A percentile compares a stretch with the other conserved stretches of the same genome.
These are phyloP conservation scores for Colletotrichum echinochloae DNA, from an alignment of 2,329 filamentous ascomycete genomes.

Conservation along the genomic window DNA sequence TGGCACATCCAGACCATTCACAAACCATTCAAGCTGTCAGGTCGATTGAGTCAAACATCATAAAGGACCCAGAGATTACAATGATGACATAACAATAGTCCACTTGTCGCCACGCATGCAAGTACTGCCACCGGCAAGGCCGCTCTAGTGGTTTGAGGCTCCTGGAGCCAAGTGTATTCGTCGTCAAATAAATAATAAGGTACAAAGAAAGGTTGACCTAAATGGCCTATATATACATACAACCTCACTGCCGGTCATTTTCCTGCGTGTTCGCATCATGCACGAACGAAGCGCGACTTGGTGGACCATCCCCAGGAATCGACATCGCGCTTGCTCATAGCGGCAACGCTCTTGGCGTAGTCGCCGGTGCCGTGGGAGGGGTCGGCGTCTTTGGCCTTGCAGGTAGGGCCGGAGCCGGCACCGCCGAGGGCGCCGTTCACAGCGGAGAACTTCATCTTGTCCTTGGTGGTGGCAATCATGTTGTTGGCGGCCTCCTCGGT, in stretches of 20 bases:
- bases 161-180: neutral
- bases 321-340: conserved; percentile 42
- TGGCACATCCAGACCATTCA: no score
- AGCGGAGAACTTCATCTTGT: conserved; percentile 53
- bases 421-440: conserved; percentile 52
- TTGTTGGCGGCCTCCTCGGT: conserved; percentile 53
- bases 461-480: conserved; percentile 52
- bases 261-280: neutral
- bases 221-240: neutral
- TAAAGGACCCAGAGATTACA: neutral
- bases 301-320: conserved; percentile 34
- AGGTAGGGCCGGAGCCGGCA: conserved; percentile 47
- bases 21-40: neutral
- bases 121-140: no score
- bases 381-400: conserved; percentile 54
- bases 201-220: conserved; percentile 7
- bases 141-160: neutral
- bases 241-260: neutral
- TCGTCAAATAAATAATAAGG: neutral
- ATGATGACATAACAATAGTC: neutral
- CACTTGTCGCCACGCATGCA: neutral
- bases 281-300: conserved; percentile 37
- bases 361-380: conserved; percentile 55
- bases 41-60: neutral
- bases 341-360: conserved; percentile 51